Evolutionary conservation across 2,329 filamentous ascomycete species (phyloP).

Genomic region (Sporothrix inflata): DNA sequence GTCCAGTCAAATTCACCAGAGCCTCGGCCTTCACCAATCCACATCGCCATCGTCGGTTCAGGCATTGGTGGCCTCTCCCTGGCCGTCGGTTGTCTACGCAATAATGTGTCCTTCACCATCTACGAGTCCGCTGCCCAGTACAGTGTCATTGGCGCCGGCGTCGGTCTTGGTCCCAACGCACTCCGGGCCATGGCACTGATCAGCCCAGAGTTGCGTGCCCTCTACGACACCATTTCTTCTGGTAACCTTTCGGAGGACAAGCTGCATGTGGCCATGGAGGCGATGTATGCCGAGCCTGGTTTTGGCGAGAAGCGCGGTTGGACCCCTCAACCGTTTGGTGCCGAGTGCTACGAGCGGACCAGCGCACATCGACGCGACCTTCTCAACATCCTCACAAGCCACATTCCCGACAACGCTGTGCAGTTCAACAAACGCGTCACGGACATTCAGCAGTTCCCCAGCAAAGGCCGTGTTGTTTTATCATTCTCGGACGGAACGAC

Average conservation of each 20-base stretch:
- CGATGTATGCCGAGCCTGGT: slow-evolving; percentile 45
- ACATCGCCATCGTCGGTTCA: slow-evolving; percentile 46
- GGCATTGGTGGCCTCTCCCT: slow-evolving; percentile 47
- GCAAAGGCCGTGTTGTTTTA: slow-evolving; percentile 15
- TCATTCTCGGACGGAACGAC: slow-evolving; percentile 38
- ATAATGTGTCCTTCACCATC: slow-evolving; percentile 40
- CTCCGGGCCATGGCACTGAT: slow-evolving; percentile 36
- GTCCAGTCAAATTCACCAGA: neutral
- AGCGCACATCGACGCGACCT: slow-evolving; percentile 48
- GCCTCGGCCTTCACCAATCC: slow-evolving; percentile 37
- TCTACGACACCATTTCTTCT: slow-evolving; percentile 46
- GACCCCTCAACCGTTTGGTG: slow-evolving; percentile 44
- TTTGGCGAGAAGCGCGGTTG: slow-evolving; percentile 45
- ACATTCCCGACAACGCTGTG: slow-evolving; percentile 35
- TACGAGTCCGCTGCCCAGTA: slow-evolving; percentile 43
- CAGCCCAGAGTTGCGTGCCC: slow-evolving; percentile 34
- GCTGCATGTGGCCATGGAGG: slow-evolving; percentile 47
- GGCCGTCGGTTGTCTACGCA: slow-evolving; percentile 40
- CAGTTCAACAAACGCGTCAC: slow-evolving; percentile 27
- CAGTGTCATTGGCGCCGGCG: slow-evolving; percentile 44
- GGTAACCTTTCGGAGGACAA: slow-evolving; percentile 45
- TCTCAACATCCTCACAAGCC: slow-evolving; percentile 47
- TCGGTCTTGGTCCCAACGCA: slow-evolving; percentile 44
- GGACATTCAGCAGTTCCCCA: neutral
- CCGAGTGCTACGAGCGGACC: slow-evolving; percentile 44